Evolutionary conservation across 1,139 yeast species (phyloP).

Genomic region (Candida frijolesensis): DNA sequence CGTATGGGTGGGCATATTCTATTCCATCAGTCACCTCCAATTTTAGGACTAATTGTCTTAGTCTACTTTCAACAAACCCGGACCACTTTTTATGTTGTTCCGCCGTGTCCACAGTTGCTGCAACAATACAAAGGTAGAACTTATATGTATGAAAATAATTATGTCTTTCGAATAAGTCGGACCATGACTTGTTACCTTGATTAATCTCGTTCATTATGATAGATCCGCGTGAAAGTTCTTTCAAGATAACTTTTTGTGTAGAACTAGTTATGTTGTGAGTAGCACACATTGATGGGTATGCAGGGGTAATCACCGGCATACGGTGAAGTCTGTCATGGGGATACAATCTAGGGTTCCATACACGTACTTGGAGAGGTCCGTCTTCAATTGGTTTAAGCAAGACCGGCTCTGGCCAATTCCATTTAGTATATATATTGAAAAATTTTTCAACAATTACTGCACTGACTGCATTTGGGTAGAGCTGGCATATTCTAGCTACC

Average conservation of each 20-base stretch:
- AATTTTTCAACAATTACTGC: constrained; percentile 88
- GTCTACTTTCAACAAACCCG: constrained; percentile 88
- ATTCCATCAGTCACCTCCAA: constrained; percentile 77
- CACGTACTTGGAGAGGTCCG: constrained; percentile 93
- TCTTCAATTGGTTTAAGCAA: constrained; percentile 89
- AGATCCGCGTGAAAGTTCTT: constrained; percentile 75
- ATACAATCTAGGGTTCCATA: constrained; percentile 94
- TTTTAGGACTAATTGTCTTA: constrained; percentile 79
- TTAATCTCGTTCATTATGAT: constrained; percentile 71
- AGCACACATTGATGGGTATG: constrained; percentile 99
- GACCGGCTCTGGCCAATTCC: constrained; percentile 99
- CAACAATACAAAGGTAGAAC: constrained; percentile 81
- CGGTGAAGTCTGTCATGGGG: constrained; percentile 85
- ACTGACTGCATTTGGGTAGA: constrained; percentile 94
- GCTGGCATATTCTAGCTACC: constrained; percentile 93
- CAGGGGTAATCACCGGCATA: constrained; percentile 99
- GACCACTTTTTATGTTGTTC: constrained; percentile 90
- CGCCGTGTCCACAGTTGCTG: constrained; percentile 67
- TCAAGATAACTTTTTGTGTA: constrained; percentile 76
- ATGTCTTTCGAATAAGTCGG: constrained; percentile 73
- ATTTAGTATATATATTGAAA: constrained; percentile 78
- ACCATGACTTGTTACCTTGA: constrained; percentile 68
- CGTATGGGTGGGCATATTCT: constrained; percentile 85
- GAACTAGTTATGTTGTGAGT: constrained; percentile 92
- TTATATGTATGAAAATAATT: constrained; percentile 81